These are phyloP conservation scores for Aspergillus olivimuriae DNA, from an alignment of 495 filamentous ascomycete species.

Conservation along the genomic window DNA sequence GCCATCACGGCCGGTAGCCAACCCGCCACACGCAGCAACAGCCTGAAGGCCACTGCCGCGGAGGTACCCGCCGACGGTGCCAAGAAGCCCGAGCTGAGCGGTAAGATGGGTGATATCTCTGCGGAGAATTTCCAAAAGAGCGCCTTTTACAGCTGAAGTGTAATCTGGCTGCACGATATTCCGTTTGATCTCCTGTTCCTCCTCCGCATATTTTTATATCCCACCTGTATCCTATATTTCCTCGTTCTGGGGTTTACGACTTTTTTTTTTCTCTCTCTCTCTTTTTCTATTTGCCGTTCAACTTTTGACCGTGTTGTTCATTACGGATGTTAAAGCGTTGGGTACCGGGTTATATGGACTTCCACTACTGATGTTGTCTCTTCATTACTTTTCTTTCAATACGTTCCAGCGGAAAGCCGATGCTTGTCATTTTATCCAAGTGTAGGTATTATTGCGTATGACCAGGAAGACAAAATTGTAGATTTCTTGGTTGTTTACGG, in stretches of 20 bases:
- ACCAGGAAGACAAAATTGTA: too few species aligned
- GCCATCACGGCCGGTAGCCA: conserved; percentile 41
- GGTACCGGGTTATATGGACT: conserved; percentile 6
- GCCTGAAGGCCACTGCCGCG: conserved; percentile 45
- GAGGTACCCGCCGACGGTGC: conserved; percentile 21
- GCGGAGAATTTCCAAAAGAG: conserved; percentile 89
- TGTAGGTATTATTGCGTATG: too few species aligned
- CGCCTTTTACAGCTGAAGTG: conserved; percentile 58
- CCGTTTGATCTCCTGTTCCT: neutral
- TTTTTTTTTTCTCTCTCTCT: conserved; percentile 1
- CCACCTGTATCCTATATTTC: neutral
- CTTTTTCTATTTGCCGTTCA: conserved; percentile 3
- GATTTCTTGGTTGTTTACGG: too few species aligned
- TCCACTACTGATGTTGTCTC: neutral
- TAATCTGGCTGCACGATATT: too few species aligned
- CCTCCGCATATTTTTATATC: conserved; percentile 1
- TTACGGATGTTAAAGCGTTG: conserved; percentile 19
- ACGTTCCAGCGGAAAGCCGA: conserved; percentile 1
- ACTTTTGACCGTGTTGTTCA: neutral
- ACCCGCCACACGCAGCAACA: conserved; percentile 46
- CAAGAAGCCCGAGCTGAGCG: conserved; percentile 36
- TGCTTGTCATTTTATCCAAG: neutral
- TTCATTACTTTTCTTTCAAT: neutral
- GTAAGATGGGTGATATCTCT: conserved; percentile 56
- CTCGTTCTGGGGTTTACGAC: neutral